Base-by-base conservation (phyloP, 1,139 yeast genomes). In the Hemisphaericaspora subhashii region DNA sequence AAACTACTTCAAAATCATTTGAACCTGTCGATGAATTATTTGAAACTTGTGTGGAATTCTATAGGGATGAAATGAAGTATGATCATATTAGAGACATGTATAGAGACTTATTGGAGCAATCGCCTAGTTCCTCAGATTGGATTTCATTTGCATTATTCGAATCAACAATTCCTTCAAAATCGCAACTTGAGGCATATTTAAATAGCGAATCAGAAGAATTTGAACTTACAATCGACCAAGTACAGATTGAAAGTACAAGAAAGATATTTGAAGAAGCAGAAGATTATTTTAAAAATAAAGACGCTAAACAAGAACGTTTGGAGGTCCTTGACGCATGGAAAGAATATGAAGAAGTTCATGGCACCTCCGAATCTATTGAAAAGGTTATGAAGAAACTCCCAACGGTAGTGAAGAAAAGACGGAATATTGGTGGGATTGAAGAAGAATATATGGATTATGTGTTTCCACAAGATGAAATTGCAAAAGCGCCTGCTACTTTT, bases 131-230 rank as follows among this genome's bases (percentile, higher is more conserved):
- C 6, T 62, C 68, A 16, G 60, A 71, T 2, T 86, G 95, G 92
- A 73, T 86, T 7, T 70, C 81, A 13, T 73, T 68, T 52, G 95
- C 95, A 2, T 62, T 81, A 46, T 84, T 84, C 55, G 96, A 88
- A 54, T 66, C 86, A 1, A 68, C 82, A 1, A 74, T 83, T 3
- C 90, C 90, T 3, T 72, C 83, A 2, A 62, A 64, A 1, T 62
- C 60, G 8, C 89, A 84, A 52, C 44, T 81, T 22, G 52, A 52
- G 17, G 52, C 54, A 24, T 71, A 71, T 43, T 62, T 67, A 31
- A 61, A 57, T 11, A 64, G 60, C n/a, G 73, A 64, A 10, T 71
- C 64, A 15, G 68, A 64, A n/a, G 79, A 74, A 13, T 67, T 75
- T 21, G 83, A 73, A 40, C 72, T 79, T 36, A 72, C 72, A 24